Evolutionary conservation across 257 asterid species (phyloP).

Genomic region (Petrea volubilis): DNA sequence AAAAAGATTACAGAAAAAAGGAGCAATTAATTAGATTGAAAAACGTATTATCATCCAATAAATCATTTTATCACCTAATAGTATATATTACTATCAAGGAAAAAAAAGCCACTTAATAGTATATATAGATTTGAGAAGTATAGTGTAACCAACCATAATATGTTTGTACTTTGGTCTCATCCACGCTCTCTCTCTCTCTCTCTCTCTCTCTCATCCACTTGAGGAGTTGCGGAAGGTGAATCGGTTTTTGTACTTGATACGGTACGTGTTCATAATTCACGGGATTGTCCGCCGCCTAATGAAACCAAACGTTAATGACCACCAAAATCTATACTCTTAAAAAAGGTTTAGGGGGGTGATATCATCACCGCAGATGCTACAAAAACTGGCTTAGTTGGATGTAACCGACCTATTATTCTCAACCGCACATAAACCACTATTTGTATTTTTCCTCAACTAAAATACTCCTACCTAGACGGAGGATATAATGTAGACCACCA

Average conservation of each 20-base stretch:
- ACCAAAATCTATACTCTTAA: conserved; percentile 4
- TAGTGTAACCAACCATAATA: too few species aligned
- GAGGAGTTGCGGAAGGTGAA: conserved; percentile 21
- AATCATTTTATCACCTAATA: too few species aligned
- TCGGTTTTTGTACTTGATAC: conserved; percentile 1
- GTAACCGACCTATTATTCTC: not conserved
- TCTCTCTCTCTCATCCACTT: too few species aligned
- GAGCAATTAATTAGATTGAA: too few species aligned
- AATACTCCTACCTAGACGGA: not conserved
- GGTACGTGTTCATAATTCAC: conserved; percentile 7
- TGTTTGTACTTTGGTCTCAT: too few species aligned
- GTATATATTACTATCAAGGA: too few species aligned
- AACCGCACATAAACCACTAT: conserved; percentile 10
- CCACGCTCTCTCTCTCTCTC: too few species aligned
- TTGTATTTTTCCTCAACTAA: not conserved
- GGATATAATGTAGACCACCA: not conserved
- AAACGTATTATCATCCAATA: too few species aligned
- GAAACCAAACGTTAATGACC: conserved; percentile 13
- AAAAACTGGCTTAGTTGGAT: not conserved
- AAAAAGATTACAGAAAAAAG: too few species aligned
- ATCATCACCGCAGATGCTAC: not conserved
- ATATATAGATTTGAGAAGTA: too few species aligned
- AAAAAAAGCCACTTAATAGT: too few species aligned
- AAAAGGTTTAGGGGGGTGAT: not conserved
- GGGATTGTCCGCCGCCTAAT: not conserved